These are phyloP conservation scores for Limnanthes douglasii DNA, from an alignment of 345 rosid genomes.

Conservation along the genomic window DNA sequence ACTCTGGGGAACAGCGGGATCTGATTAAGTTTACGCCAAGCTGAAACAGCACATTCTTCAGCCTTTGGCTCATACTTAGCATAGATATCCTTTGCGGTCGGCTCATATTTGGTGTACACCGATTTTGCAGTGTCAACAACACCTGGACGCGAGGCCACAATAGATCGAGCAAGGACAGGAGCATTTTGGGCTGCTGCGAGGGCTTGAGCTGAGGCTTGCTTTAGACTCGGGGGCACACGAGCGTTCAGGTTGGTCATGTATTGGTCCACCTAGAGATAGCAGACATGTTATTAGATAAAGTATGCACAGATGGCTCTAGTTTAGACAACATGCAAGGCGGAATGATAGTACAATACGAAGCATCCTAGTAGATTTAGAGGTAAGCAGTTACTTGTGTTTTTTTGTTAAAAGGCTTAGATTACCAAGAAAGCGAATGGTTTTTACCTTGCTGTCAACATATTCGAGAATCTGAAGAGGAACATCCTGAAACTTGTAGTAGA, in stretches of 20 bases:
- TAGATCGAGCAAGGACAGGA: constrained; percentile 41
- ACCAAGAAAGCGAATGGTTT: too few relatives aligned
- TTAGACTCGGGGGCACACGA: constrained; percentile 53
- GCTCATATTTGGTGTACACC: constrained; percentile 41
- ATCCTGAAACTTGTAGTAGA: constrained; percentile 49
- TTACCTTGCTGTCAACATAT: constrained; percentile 71
- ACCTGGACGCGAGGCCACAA: constrained; percentile 56
- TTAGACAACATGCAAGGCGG: too few relatives aligned
- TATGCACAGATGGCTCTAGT: too few relatives aligned
- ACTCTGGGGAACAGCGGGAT: constrained; percentile 77
- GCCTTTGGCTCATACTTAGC: constrained; percentile 67
- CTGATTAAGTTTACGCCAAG: constrained; percentile 71
- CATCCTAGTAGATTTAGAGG: too few relatives aligned
- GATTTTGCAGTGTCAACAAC: constrained; percentile 58
- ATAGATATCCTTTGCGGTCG: constrained; percentile 64
- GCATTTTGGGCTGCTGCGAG: constrained; percentile 54
- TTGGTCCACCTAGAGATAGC: constrained; percentile 74
- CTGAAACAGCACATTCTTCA: constrained; percentile 60
- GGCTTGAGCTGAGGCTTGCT: constrained; percentile 68
- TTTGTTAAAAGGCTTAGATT: too few relatives aligned
- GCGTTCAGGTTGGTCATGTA: constrained; percentile 46
- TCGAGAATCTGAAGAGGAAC: constrained; percentile 53
- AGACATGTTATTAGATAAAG: too few relatives aligned
- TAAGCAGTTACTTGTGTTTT: too few relatives aligned
- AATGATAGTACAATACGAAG: too few relatives aligned